A percentile compares a stretch with the other conserved stretches of the same genome.
phyloP scores from a whole-genome alignment of 2,329 filamentous ascomycete species.

The Curvularia hawaiiensis region DNA sequence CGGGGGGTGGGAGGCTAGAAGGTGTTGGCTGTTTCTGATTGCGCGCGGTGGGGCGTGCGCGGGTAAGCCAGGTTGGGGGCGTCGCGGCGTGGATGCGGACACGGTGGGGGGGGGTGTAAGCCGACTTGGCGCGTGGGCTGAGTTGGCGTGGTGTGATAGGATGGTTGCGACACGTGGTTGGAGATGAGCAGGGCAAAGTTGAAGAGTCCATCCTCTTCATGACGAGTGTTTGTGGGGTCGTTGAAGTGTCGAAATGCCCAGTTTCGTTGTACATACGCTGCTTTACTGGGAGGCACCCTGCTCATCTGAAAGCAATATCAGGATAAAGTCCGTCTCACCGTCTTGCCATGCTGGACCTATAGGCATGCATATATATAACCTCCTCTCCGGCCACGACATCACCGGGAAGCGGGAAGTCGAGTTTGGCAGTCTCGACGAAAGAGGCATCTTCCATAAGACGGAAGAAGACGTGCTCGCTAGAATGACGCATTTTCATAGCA shows the following conservation, averaged over 20 bases:
- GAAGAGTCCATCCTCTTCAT: background rate
- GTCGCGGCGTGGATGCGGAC: background rate
- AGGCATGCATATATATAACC: constrained; percentile 32
- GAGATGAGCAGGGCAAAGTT: background rate
- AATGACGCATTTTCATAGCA: constrained; percentile 70
- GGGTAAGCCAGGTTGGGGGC: background rate
- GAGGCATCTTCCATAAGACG: constrained; percentile 52
- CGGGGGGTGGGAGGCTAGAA: background rate
- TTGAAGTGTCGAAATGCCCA: background rate
- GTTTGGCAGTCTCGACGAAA: constrained; percentile 27
- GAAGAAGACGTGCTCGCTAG: constrained; percentile 70
- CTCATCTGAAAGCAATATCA: background rate
- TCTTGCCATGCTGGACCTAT: constrained; percentile 3
- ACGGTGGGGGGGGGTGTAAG: background rate
- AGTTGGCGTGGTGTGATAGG: background rate
- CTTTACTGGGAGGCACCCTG: background rate
- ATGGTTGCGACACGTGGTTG: background rate
- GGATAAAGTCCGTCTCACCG: background rate
- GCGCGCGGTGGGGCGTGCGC: background rate
- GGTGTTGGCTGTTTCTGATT: background rate
- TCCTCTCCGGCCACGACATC: constrained; percentile 36
- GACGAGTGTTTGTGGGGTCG: background rate
- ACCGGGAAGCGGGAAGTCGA: constrained; percentile 32
- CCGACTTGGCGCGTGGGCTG: background rate
- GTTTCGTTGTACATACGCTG: background rate